Evolutionary conservation across 1,284 basidiomycete genomes (phyloP).

Genomic region (Leccinum pachyderme): DNA sequence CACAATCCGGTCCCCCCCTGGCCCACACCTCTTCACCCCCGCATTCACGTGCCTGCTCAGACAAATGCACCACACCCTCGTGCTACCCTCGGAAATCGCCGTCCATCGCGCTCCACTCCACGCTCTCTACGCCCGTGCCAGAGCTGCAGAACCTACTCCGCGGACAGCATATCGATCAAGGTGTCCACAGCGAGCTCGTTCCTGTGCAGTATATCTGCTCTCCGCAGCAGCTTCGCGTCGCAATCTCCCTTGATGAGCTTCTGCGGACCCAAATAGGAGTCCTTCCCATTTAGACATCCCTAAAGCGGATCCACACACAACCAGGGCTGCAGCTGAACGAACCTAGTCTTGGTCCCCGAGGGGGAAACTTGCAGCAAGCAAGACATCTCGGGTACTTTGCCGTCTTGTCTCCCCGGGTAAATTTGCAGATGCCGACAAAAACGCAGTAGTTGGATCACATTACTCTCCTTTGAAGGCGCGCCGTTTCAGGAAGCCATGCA

Average conservation of each 20-base stretch:
- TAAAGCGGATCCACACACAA: too few species aligned
- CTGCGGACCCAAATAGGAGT: not conserved
- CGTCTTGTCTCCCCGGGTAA: not conserved
- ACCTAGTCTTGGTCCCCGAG: not conserved
- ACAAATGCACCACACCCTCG: too few species aligned
- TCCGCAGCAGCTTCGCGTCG: not conserved
- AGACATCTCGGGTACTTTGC: not conserved
- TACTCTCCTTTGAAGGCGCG: not conserved
- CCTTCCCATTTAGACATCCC: not conserved
- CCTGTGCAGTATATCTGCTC: not conserved
- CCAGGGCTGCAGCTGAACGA: not conserved
- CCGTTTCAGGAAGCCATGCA: not conserved
- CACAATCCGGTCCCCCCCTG: conserved; percentile 5
- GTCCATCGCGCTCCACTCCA: conserved; percentile 5
- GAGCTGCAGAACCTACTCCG: conserved; percentile 7
- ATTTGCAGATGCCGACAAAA: not conserved
- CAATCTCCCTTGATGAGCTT: not conserved
- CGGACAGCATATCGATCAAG: conserved; percentile 11
- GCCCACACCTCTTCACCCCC: not conserved
- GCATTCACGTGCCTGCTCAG: not conserved
- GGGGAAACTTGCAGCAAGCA: not conserved
- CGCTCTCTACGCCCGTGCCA: not conserved
- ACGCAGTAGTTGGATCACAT: conserved; percentile 4
- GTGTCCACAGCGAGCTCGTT: not conserved
- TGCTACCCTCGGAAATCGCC: conserved; percentile 17